Conservation (phyloP, 2,329 filamentous ascomycete genomes). For the Botryotinia narcissicola region DNA sequence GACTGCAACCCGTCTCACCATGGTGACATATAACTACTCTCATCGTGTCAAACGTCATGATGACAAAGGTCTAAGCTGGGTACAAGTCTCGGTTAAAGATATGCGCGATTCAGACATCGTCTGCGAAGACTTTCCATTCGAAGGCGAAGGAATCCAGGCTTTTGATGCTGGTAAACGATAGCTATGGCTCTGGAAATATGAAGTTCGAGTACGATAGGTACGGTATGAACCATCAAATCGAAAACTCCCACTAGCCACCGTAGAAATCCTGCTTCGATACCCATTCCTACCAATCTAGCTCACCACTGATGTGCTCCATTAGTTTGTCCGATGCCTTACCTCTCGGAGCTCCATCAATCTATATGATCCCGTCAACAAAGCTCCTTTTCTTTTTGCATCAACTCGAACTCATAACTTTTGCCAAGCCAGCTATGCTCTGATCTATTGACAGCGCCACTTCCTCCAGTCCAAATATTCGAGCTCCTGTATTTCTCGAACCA, state of each 20-base stretch:
- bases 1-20: not conserved
- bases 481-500: not conserved
- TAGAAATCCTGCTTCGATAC: not conserved
- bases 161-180: not conserved
- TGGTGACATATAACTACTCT: not conserved
- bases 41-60: not conserved
- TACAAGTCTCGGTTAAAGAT: not conserved
- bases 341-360: not conserved
- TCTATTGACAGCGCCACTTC: not conserved
- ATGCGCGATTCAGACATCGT: not conserved
- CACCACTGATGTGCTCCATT: not conserved
- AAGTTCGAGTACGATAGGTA: not conserved
- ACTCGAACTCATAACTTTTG: not conserved
- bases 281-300: not conserved
- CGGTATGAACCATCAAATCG: not conserved
- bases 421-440: not conserved
- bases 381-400: not conserved
- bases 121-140: not conserved
- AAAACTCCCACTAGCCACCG: not conserved
- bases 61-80: not conserved
- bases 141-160: not conserved
- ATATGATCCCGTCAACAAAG: not conserved
- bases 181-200: not conserved
- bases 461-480: not conserved
- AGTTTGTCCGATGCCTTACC: not conserved